Base-by-base conservation (phyloP, 805 yeast species). In the Metschnikowia reukaufii region DNA sequence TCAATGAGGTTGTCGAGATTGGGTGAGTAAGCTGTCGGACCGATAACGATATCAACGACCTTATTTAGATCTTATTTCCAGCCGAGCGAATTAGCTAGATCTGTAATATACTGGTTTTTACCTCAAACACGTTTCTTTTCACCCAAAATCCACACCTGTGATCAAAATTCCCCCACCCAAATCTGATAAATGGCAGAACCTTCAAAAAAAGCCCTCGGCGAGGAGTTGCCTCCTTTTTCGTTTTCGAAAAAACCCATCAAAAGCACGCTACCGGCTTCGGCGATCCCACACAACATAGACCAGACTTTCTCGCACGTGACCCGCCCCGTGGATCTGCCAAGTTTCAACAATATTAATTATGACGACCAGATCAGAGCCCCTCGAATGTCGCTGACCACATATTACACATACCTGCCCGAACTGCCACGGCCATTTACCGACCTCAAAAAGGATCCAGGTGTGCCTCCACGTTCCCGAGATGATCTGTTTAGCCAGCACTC, bases 321-420 rank as follows among this genome's bases (percentile, higher is more conserved):
- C 12, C 32, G 35, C n/a, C 53, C 50, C 4, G 19, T 33, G 13
- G 42, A 44, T 35, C 54, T 39, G 46, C 58, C 58, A 23, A 46
- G 41, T 16, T 45, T 48, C 36, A 55, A 55, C 38, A 52, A 55
- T 41, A 53, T 72, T 49, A 72, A 78, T 57, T 78, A 77, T 52
- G 79, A 78, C 52, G 81, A 78, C 49, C 78, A 77, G 54, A 79
- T 78, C 40, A 60, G 83, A 47, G 81, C 81, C 30, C 83, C 83
- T 9, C 59, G 81, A 41, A 74, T 77, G 78, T 67, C 73, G n/a
- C 68, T 52, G 52, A 56, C 59, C 43, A 60, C 57, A 36, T 61
- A 58, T 42, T 64, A 63, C 45, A 64, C 65, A 1, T 61, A 59
- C 42, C 27, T 44, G 44, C 56, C 58, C 18, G 58, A 50, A 16